Evolutionary conservation across 2,329 filamentous ascomycete genomes (phyloP), one percentile per base, ranked within the genome.

Genomic region (Verticillium dahliae): DNA sequence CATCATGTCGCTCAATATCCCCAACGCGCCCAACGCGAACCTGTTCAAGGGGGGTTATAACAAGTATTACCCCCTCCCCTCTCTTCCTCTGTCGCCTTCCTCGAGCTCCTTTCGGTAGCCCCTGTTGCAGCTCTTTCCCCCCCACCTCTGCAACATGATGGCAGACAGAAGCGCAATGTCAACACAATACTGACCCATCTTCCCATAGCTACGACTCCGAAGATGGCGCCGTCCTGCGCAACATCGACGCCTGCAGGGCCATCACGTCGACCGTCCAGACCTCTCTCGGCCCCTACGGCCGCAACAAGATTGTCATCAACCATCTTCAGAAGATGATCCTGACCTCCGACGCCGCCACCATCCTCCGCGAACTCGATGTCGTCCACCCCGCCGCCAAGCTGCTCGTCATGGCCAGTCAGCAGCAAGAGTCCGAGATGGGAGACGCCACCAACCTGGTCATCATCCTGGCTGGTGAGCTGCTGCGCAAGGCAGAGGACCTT

Each of bases 241-340:
- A 99, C 78, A 98, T 99, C 79, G 96, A 99, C 74, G 95, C 96
- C 75, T 99, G 95, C 82, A 87, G 93, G 67, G 91, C 95, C 68
- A 98, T 99, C 77, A 88, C 95, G 62, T 91, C 90, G 71, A 99
- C 95, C 59, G 95, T 99, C 58, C 92, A 97, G 82, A 98, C 95
- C 62, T 98, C 95, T 56, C 85, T 99, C 39, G 96, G 95, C 59
- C 95, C 95, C 63, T 97, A 97, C 78, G 95, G 95, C 72, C 91
- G 95, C 78, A 99, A 99, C 84, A 99, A 99, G 83, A 93, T 99
- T 74, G 92, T 99, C 80, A 98, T 99, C 84, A 99, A 99, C 83
- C 96, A 99, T 80, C 85, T 99, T 66, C 92, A 97, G 78, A 99
- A 99, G 85, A 97, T 99, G 95, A 96, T 97, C 70, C 84, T 99